Percentiles rank a stretch among this genome's conserved stretches.
phyloP scores from a whole-genome alignment of 257 asterid genomes.

The Solanum okadae region DNA sequence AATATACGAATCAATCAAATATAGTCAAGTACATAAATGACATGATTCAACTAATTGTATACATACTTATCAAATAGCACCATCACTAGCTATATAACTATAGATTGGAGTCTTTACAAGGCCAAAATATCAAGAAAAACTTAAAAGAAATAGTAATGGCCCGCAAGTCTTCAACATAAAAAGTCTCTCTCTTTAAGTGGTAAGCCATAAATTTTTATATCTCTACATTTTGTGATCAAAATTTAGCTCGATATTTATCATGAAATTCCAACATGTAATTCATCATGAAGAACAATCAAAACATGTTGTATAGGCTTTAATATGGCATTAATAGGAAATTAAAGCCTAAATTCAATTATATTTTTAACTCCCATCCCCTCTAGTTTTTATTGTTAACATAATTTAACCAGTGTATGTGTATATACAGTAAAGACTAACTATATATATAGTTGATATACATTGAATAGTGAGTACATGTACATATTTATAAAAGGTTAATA shows the following conservation, averaged over 20 bases:
- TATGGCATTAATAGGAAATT: not conserved
- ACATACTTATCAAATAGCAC: too few relatives aligned
- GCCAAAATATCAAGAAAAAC: too few relatives aligned
- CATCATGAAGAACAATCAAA: not conserved
- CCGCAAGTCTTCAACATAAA: not conserved
- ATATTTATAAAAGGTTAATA: not conserved
- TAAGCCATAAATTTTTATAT: not conserved
- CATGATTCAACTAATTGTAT: too few relatives aligned
- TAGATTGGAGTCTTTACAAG: not conserved
- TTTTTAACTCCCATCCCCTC: not conserved
- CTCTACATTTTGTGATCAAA: not conserved
- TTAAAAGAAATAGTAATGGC: too few relatives aligned
- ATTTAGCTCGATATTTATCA: not conserved
- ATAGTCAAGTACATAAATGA: too few relatives aligned
- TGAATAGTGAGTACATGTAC: not conserved
- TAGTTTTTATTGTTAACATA: not conserved
- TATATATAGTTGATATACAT: not conserved
- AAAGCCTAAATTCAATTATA: not conserved
- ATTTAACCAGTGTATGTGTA: not conserved
- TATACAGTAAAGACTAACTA: not conserved
- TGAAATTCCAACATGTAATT: not conserved
- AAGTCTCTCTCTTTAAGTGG: not conserved
- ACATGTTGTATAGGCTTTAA: not conserved
- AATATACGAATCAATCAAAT: too few relatives aligned
- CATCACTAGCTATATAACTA: not conserved